These are phyloP conservation scores for Hapsidospora chrysogenum DNA, from an alignment of 495 filamentous ascomycete genomes.

Conservation along the genomic window DNA sequence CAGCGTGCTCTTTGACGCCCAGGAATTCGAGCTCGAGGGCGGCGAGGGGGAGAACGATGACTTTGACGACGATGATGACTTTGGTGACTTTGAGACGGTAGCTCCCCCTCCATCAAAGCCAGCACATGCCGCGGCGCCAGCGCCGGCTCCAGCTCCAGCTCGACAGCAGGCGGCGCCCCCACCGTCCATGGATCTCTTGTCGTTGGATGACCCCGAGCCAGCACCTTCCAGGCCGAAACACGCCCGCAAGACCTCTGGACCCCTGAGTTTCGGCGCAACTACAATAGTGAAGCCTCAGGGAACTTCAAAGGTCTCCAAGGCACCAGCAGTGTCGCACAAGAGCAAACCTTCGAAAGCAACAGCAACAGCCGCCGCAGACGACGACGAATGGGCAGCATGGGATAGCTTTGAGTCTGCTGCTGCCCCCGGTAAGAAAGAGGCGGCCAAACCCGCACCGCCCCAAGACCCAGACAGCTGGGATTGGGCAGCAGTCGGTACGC, in stretches of 20 bases:
- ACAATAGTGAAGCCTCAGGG: background rate
- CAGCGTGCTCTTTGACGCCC: slow-evolving; percentile 31
- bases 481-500: slow-evolving; percentile 19
- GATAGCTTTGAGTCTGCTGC: slow-evolving; percentile 19
- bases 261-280: slow-evolving; percentile 3
- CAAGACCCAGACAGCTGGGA: slow-evolving; percentile 15
- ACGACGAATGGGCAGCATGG: slow-evolving; percentile 45
- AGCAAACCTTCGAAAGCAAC: slow-evolving; percentile 11
- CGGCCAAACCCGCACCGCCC: background rate
- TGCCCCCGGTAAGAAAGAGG: background rate
- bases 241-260: slow-evolving; percentile 13
- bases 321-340: background rate
- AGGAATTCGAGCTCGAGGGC: slow-evolving; percentile 21
- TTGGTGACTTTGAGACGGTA: slow-evolving; percentile 31
- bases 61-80: slow-evolving; percentile 18
- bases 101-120: no score
- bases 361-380: slow-evolving; percentile 7
- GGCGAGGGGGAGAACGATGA: slow-evolving; percentile 6
- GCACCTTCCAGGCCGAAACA: slow-evolving; percentile 9
- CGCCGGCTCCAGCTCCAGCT: slow-evolving; percentile 2
- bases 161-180: slow-evolving; percentile 1
- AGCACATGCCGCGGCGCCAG: background rate
- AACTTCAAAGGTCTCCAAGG: background rate
- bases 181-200: slow-evolving; percentile 7
- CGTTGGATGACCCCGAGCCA: slow-evolving; percentile 3